Evolutionary conservation across 768 basidiomycete species (phyloP).

Genomic region (Collybia mongolica): DNA sequence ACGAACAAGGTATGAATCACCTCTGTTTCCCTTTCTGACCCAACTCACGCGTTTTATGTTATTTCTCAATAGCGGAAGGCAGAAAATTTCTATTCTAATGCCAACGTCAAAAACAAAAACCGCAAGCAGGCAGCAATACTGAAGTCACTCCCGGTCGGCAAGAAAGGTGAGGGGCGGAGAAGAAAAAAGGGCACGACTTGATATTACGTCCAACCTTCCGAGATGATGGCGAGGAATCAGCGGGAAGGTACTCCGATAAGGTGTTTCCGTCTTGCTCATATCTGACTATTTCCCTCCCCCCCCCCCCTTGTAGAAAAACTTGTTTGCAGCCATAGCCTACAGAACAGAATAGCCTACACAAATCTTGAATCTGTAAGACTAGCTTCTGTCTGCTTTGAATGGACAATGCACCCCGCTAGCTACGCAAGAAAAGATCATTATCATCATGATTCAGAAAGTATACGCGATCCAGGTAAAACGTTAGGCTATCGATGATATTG

Average conservation of each 20-base stretch:
- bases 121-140: conserved; percentile 61
- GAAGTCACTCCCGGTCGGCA: conserved; percentile 55
- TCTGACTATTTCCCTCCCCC: neutral
- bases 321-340: too few relatives aligned
- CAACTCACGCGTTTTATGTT: conserved; percentile 7
- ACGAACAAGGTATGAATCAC: conserved; percentile 75
- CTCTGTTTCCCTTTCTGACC: neutral
- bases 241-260: conserved; percentile 5
- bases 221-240: conserved; percentile 9
- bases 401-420: too few relatives aligned
- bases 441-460: too few relatives aligned
- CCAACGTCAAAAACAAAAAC: conserved; percentile 89
- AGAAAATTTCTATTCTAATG: conserved; percentile 81
- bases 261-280: neutral
- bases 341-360: too few relatives aligned
- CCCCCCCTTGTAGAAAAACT: neutral
- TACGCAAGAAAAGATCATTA: too few relatives aligned
- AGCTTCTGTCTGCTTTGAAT: too few relatives aligned
- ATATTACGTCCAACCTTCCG: neutral
- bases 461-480: too few relatives aligned
- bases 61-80: conserved; percentile 67
- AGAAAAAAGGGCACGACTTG: conserved; percentile 22
- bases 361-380: too few relatives aligned
- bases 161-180: conserved; percentile 40
- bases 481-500: too few relatives aligned